Conservation (phyloP, 768 basidiomycete genomes). For the Baorangia bicolor region DNA sequence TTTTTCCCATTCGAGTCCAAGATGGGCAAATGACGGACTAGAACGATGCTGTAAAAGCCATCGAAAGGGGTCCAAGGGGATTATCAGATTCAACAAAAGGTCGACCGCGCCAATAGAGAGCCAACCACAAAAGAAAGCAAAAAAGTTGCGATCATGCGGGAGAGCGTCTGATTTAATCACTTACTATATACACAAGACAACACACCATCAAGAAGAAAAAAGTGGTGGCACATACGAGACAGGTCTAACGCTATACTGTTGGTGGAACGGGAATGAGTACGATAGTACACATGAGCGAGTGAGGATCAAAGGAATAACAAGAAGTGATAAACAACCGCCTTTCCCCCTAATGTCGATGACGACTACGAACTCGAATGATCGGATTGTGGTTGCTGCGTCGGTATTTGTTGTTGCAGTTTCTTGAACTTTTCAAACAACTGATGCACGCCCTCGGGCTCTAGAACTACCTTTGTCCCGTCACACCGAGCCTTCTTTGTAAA, state of each 20-base stretch:
- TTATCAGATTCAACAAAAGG: no score
- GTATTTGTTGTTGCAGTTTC: slow-evolving; percentile 19
- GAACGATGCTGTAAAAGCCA: no score
- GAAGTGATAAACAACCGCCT: slow-evolving; percentile 2
- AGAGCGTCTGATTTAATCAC: not conserved
- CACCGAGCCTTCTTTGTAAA: slow-evolving; percentile 82
- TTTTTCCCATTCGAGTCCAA: no score
- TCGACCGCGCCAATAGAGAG: no score
- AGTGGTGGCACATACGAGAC: not conserved
- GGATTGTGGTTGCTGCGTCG: slow-evolving; percentile 3
- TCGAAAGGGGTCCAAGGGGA: no score
- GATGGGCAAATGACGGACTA: no score
- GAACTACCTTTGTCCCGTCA: slow-evolving; percentile 80
- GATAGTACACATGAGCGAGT: slow-evolving; percentile 18
- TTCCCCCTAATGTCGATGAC: no score
- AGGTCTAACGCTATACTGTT: not conserved
- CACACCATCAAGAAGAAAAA: no score
- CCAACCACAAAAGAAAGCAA: no score
- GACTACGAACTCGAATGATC: slow-evolving; percentile 18
- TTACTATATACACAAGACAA: not conserved
- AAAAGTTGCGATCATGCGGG: no score
- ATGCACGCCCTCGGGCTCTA: slow-evolving; percentile 51
- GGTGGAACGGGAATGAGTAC: not conserved
- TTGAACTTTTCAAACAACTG: slow-evolving; percentile 44
- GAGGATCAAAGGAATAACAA: slow-evolving; percentile 21